Base-by-base conservation (phyloP, 2,329 filamentous ascomycete species). In the Pseudogymnoascus sp. region DNA sequence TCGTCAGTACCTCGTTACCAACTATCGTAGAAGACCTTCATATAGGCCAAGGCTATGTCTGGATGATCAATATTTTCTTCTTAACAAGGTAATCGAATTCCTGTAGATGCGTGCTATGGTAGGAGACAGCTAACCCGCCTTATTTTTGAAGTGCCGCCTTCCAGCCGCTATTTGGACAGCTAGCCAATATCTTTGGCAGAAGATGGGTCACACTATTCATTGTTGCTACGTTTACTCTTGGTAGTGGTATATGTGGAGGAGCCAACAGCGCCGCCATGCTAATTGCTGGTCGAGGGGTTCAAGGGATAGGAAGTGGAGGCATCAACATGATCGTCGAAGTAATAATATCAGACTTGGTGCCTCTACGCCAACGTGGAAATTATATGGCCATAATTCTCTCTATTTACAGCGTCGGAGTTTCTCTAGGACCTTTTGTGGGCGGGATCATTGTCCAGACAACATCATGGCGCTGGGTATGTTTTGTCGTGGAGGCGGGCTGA, bases 211-310 rank as follows among this genome's bases (percentile, higher is more conserved):
- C 74, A 13, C 70, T 82, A 0, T 58, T 68, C 6, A 70, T 78
- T 2, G 74, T 83, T 1, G 72, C 70, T 9, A 64, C 82, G 1
- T 84, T 84, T 63, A 74, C 73, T 0, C 66, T 85, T 0, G 83
- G 83, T 0, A 83, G 81, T 62, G 80, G 77, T 0, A 73, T 87
- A 2, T 77, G 74, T 42, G 83, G 81, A 0, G 77, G 76, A 0
- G 79, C 83, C 0, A 74, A 67, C 0, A 77, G 66, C 6, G 73
- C 72, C 0, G 68, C 65, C 0, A 78, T 79, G 68, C 72, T 88
- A 2, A 82, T 88, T 12, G 77, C 74, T 3, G 82, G 81, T n/a
- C 76, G 83, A 0, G 76, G 76, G 0, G 70, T 87, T 1, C 82
- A 86, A 62, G 84, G 84, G 0, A 67, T 80, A 1, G 80, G 80